Evolutionary conservation across 1,139 yeast genomes (phyloP).

Genomic region (Hyphopichia pseudoburtonii): DNA sequence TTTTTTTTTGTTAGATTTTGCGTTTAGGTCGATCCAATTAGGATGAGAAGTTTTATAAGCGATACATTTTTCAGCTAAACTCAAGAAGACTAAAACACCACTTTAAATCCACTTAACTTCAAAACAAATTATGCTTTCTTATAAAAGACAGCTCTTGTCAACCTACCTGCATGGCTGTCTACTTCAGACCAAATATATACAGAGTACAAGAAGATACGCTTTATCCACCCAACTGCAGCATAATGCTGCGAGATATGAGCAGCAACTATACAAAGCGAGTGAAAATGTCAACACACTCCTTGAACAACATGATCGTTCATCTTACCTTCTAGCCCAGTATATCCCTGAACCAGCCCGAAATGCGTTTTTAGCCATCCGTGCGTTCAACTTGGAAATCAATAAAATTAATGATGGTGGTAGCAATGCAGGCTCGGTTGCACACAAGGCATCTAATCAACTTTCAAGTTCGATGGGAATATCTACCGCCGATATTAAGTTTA

Average conservation of each 20-base stretch:
- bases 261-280: constrained; percentile 35
- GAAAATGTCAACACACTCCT: constrained; percentile 43
- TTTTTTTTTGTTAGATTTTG: neutral
- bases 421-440: constrained; percentile 31
- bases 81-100: neutral
- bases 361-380: constrained; percentile 65
- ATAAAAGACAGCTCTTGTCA: neutral
- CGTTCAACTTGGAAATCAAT: constrained; percentile 68
- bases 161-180: neutral
- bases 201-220: neutral
- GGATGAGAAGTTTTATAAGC: constrained; percentile 2
- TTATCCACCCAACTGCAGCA: neutral
- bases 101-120: neutral
- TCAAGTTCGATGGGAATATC: constrained; percentile 40
- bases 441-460: constrained; percentile 31
- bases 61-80: neutral
- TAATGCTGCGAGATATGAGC: constrained; percentile 11
- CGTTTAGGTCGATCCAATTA: neutral
- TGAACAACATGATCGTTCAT: constrained; percentile 59
- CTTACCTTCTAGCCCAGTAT: constrained; percentile 66
- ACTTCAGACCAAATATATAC: neutral
- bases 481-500: constrained; percentile 54
- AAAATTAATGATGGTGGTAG: constrained; percentile 53
- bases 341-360: constrained; percentile 67
- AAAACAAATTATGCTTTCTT: neutral